phyloP scores from a whole-genome alignment of 176 grass and related monocot species.

The Eleusine coracana region DNA sequence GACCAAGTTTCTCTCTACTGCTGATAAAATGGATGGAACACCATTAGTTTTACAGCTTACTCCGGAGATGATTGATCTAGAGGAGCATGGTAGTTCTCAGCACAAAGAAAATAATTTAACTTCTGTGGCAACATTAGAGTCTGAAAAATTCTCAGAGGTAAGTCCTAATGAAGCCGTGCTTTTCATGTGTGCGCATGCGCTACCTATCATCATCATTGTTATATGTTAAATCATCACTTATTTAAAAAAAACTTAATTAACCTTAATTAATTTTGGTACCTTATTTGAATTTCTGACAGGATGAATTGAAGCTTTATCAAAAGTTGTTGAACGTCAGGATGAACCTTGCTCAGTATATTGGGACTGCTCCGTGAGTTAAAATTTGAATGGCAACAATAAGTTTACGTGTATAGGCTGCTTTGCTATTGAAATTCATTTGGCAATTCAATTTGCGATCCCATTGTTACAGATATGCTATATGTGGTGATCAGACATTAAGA shows the following conservation, averaged over 20 bases:
- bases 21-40: slow-evolving; percentile 57
- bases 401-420: slow-evolving; percentile 18
- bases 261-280: slow-evolving; percentile 4
- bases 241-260: neutral
- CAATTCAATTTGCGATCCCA: slow-evolving; percentile 25
- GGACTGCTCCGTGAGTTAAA: slow-evolving; percentile 87
- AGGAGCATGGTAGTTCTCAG: slow-evolving; percentile 58
- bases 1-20: slow-evolving; percentile 65
- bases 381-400: slow-evolving; percentile 6
- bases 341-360: slow-evolving; percentile 70
- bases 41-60: slow-evolving; percentile 74
- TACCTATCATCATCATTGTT: neutral
- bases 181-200: neutral
- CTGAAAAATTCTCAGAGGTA: slow-evolving; percentile 75
- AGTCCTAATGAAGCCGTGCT: neutral
- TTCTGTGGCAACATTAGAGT: slow-evolving; percentile 43
- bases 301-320: slow-evolving; percentile 71
- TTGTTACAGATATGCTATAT: slow-evolving; percentile 87
- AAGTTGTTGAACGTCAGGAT: slow-evolving; percentile 76
- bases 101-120: slow-evolving; percentile 63
- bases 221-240: neutral
- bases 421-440: neutral
- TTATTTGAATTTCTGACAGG: slow-evolving; percentile 58
- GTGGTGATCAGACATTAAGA: slow-evolving; percentile 91
- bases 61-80: slow-evolving; percentile 83